Percentiles rank a stretch among this genome's conserved stretches.
These are phyloP conservation scores for Colletotrichum tabaci DNA, from an alignment of 2,329 filamentous ascomycete genomes.

Conservation along the genomic window DNA sequence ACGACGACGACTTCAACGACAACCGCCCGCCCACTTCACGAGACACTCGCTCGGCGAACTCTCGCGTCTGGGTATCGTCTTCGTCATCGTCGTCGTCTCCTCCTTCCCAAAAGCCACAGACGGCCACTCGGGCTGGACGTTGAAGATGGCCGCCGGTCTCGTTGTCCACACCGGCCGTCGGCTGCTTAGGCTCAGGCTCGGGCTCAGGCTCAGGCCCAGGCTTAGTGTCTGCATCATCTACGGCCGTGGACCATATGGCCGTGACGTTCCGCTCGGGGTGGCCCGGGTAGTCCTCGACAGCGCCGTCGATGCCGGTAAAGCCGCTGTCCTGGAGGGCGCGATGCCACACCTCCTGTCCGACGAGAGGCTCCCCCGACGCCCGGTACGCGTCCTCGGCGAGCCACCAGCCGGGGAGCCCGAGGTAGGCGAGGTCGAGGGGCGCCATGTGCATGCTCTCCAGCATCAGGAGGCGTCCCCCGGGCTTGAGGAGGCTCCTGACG, in stretches of 20 bases:
- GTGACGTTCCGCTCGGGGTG: constrained; percentile 2
- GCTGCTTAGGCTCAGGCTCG: no score
- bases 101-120: constrained; percentile 8
- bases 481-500: constrained; percentile 48
- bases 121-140: not conserved
- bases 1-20: no score
- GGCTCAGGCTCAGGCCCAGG: no score
- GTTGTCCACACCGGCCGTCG: no score
- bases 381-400: constrained; percentile 50
- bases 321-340: constrained; percentile 46
- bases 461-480: constrained; percentile 48
- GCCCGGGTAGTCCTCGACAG: constrained; percentile 12
- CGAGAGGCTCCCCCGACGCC: constrained; percentile 45
- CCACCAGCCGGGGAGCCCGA: constrained; percentile 54
- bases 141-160: not conserved
- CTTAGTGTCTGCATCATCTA: not conserved
- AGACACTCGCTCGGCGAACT: constrained; percentile 5
- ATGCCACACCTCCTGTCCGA: constrained; percentile 47
- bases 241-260: constrained; percentile 4
- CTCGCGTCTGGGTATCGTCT: not conserved
- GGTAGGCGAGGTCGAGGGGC: constrained; percentile 47
- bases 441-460: constrained; percentile 4
- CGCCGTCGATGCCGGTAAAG: constrained; percentile 41
- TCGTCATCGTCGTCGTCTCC: not conserved
- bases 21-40: not conserved